Evolutionary conservation across 2,329 filamentous ascomycete species (phyloP), one percentile per base, ranked within the genome.

Genomic region (Aureobasidium sp.): DNA sequence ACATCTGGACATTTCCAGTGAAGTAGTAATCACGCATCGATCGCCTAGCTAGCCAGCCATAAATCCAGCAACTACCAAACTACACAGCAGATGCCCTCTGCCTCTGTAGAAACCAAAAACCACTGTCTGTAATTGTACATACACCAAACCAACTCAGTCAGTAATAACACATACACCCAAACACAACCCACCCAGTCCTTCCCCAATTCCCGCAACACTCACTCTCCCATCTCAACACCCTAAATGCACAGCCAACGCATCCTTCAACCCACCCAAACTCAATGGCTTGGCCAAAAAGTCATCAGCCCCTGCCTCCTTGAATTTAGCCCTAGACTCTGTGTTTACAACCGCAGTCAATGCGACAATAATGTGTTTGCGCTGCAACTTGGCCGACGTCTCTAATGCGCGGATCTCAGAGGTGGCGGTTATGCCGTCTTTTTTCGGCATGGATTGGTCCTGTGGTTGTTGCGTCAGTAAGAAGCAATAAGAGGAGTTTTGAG

Each of bases 321-420:
- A 66, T 3, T 31, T 58, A 3, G 41, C 42, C 17, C 60, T 37
- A 0, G 62, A 60, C 15, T 57, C 47, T 20, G 57, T 47, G 8
- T 60, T 63, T 6, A 59, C 64, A 3, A 63, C 63, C 25, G 63
- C 64, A 22, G 64, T 66, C 44, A 66, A 34, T 1, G 64, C 64
- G 15, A 66, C 61, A 29, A 66, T 63, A 3, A 58, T 57, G 12
- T 52, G 51, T 59, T 49, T 51, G 11, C 59, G 17, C 20, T 55
- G 37, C 3, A 66, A 36, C 20, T 42, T 47, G 11, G 45, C 64
- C 6, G 17, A 8, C 6, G 20, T 22, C 47, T 64, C 62, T 12
- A 64, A 34, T 1, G 45, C 53, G 17, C 65, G 51, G 22, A 66
- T 66, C 25, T 66, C 62, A 1, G n/a, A 17, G 12, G 65, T 66